Evolutionary conservation across 2,329 filamentous ascomycete species (phyloP), one percentile per base, ranked within the genome.

Genomic region (Beauveria asiatica): DNA sequence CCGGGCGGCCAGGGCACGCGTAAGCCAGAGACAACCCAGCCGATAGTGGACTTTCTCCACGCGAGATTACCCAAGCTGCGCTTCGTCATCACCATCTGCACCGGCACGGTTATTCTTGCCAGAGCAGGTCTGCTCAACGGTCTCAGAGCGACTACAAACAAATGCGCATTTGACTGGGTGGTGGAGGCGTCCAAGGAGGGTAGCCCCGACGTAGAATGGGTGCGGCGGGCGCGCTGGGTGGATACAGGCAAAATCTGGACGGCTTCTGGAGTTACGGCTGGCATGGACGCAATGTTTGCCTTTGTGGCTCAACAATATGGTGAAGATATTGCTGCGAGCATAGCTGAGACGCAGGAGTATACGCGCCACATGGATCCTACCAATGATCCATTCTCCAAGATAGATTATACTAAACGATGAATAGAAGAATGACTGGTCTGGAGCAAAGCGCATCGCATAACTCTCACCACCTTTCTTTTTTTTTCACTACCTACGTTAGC

Each of bases 1-100:
- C 74, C 89, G 16, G 68, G 89, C 11, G 70, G 89, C 9, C 86
- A 86, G 0, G 86, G 86, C 7, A 85, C 86, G 0, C 57, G 73
- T 0, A 85, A 85, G 2, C 74, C 72, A 2, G 73, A 25, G 65
- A 65, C 39, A 62, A 62, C 67, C 13, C 67, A 70, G 23, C 66
- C 70, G 1, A 63, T 67, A 11, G 69, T 80, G 8, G 67, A 75
- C 3, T 82, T 77, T 64, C 68, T 82, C 41, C 62, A 59, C 5
- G 64, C 68, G 0, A 62, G 67, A 8, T 78, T 74, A 61, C 72
- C 74, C 0, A 67, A 69, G 0, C 65, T 83, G 7, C 69, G 75
- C 62, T 80, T 80, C 60, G 62, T 83, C 3, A 69, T 86, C 10
- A 83, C 80, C 0, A 76, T 86, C 0, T 86, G 84, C 66, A 86